Base-by-base conservation (phyloP, 2,329 filamentous ascomycete genomes). In the Allantophomopsis lycopodina region DNA sequence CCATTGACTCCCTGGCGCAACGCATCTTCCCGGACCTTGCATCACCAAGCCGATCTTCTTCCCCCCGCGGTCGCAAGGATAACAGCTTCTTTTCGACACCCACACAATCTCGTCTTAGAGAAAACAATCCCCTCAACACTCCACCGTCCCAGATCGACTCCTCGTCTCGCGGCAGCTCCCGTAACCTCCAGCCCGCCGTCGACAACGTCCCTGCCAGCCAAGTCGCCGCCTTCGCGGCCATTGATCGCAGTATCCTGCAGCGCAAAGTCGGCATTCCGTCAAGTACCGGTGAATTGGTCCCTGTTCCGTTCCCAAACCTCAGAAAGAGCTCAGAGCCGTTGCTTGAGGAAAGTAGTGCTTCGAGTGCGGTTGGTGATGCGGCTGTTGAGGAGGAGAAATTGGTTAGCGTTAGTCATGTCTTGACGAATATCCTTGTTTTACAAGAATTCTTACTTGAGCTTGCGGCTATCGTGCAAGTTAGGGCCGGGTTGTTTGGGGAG, bases 381-480 rank as follows among this genome's bases (percentile, higher is more conserved):
- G 49, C 51, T 17, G 46, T 37, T n/a, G 46, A 47, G 12, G 57
- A 56, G 40, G 48, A 50, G 16, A 54, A 49, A 14, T 39, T 40
- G 44, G 79, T 76, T 7, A 84, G 79, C 7, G 73, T 91, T 4
- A 85, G 80, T 32, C 83, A 89, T 55, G 65, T 89, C 10, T 62
- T 91, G 45, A 89, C 83, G 5, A 91, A 89, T 55, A 74, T 82
- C 32, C 73, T 89, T 42, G 73, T 89, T 38, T 64, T 87, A 42
- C 84, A 91, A 56, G 81, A 83, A 30, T 91, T 91, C 54, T 60
- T 89, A 37, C 67, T 89, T 37, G 84, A 91, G 57, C 58, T 89
- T 41, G 77, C 82, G 2, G 80, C 81, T 18, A 59, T 88, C 49
- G 67, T 87, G 42, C 83, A 89, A 56, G 78, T 83, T 30, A 68